Conservation (phyloP, 768 basidiomycete species). For the Trametes punicea region DNA sequence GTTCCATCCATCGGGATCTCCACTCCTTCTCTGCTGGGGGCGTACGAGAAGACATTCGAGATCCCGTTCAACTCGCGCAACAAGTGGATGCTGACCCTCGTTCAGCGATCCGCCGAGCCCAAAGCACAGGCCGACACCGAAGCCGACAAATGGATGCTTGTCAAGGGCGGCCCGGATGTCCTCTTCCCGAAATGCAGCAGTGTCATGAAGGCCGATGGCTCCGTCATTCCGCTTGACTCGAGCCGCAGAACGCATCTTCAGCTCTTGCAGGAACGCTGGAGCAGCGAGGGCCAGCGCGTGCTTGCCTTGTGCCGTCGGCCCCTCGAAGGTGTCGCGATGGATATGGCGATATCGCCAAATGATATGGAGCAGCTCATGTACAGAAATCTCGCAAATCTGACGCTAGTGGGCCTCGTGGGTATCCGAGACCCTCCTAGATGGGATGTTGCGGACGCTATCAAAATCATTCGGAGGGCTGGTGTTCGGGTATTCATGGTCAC, state of each 20-base stretch:
- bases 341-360: no score
- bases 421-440: conserved; percentile 57
- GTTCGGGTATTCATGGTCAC: conserved; percentile 65
- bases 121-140: no score
- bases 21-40: background rate
- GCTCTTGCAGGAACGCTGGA: conserved; percentile 49
- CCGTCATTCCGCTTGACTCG: conserved; percentile 31
- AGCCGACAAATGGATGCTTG: conserved; percentile 38
- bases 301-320: conserved; percentile 50
- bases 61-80: conserved; percentile 41
- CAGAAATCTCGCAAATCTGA: conserved; percentile 42
- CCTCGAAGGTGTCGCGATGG: no score
- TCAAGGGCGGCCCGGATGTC: conserved; percentile 62
- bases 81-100: conserved; percentile 56
- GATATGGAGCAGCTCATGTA: conserved; percentile 43
- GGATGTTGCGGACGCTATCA: conserved; percentile 52
- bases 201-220: conserved; percentile 35
- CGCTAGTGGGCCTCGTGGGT: conserved; percentile 56
- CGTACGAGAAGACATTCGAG: conserved; percentile 28
- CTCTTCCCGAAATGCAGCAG: conserved; percentile 40
- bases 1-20: conserved; percentile 12
- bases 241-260: conserved; percentile 30
- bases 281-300: conserved; percentile 56
- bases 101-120: no score
- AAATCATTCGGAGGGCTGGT: conserved; percentile 50